Evolutionary conservation across 164 flowering plant species (phyloP).

Genomic region (Tetracentron sinense): DNA sequence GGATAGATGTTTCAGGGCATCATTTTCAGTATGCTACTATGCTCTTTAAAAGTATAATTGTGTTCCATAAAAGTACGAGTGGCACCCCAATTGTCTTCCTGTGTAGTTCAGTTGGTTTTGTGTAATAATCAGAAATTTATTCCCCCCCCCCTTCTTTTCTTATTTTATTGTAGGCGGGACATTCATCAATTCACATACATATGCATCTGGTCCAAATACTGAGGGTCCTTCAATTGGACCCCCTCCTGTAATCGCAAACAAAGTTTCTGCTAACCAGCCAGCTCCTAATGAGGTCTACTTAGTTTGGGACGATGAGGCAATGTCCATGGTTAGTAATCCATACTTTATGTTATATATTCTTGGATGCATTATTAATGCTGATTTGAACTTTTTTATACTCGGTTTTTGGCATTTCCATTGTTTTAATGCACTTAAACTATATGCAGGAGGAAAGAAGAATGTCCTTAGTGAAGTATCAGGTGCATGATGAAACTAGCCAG

Average conservation of each 20-base stretch:
- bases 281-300: constrained; percentile 83
- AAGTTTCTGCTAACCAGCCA: constrained; percentile 74
- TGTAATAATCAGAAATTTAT: neutral
- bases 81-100: no score
- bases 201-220: constrained; percentile 97
- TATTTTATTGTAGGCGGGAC: constrained; percentile 35
- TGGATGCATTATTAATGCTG: neutral
- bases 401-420: no score
- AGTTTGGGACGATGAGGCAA: constrained; percentile 98
- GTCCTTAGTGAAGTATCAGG: constrained; percentile 91
- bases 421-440: constrained; percentile 10
- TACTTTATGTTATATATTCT: neutral
- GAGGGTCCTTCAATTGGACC: constrained; percentile 96
- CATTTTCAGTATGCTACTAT: no score
- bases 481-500: constrained; percentile 99
- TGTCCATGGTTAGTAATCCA: constrained; percentile 84
- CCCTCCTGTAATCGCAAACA: constrained; percentile 91
- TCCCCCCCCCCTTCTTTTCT: no score
- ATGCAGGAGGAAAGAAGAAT: constrained; percentile 96
- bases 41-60: no score
- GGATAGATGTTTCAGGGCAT: no score
- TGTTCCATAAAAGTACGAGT: no score
- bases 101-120: neutral
- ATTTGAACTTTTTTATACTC: neutral
- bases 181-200: constrained; percentile 61